Base-by-base conservation (phyloP, 2,329 filamentous ascomycete genomes). In the Juglanconis sp. region DNA sequence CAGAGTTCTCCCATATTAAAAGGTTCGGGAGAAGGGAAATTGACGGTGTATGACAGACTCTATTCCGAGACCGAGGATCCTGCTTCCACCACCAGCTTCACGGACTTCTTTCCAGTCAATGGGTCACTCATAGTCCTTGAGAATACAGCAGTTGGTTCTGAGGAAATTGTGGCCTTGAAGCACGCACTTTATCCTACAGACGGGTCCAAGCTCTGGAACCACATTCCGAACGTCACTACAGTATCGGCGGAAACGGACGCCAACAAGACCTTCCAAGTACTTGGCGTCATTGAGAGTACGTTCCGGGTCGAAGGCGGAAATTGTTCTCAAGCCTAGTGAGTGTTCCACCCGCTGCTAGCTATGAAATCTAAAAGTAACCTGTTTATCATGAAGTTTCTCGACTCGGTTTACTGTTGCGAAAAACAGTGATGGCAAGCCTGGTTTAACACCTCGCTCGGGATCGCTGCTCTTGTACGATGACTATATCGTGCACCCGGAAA, bases 381-480 rank as follows among this genome's bases (percentile, higher is more conserved):
- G 1, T 24, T 24, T 24, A 24, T 24, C 24, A 24, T 24, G 1
- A 24, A 24, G 24, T 24, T 24, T 24, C 17, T 53, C 48, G n/a
- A 53, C 40, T 36, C 56, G 48, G 5, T 58, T 58, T 15, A 58
- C 49, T 3, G 49, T 53, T 24, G 31, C 56, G 2, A 58, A 53
- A 17, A 35, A n/a, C 13, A 30, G 11, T 7, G 49, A 32, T 6
- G 7, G 17, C 40, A 11, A 17, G 15, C 42, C 44, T 15, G 15
- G 34, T 13, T 13, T 58, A 17, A 11, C 5, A 10, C 13, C 40
- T 4, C 49, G 30, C 35, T 53, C 38, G n/a, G 42, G 49, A 5
- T 58, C 40, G 11, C 56, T 58, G 32, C 35, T 53, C 32, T 17
- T n/a, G 6, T 57, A 52, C 24, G 49, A 58, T 17, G 56, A 58